Conservation (phyloP, 2,329 filamentous ascomycete species). For the Epichloe gansuensis region DNA sequence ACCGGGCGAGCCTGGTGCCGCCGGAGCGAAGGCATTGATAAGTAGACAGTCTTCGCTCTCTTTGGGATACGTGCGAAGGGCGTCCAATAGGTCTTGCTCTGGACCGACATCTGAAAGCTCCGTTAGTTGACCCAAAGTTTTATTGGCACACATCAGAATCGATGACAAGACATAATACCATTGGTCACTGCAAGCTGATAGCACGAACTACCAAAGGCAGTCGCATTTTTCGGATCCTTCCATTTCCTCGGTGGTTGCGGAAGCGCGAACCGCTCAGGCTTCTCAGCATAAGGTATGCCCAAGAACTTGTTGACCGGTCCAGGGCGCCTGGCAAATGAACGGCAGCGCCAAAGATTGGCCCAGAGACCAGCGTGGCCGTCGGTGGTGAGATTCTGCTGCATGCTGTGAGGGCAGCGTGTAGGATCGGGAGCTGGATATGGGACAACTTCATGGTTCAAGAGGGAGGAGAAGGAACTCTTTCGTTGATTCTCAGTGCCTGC, state of each 20-base stretch:
- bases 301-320: constrained; percentile 12
- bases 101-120: constrained; percentile 11
- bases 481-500: not conserved
- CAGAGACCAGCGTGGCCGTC: constrained; percentile 9
- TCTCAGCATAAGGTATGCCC: constrained; percentile 11
- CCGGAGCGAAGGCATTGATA: constrained; percentile 17
- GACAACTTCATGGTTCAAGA: constrained; percentile 1
- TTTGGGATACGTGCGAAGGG: constrained; percentile 8
- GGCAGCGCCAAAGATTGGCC: constrained; percentile 8
- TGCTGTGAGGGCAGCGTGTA: not conserved
- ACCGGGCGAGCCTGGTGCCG: not conserved
- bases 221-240: constrained; percentile 6
- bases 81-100: constrained; percentile 9
- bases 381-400: not conserved
- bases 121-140: not conserved
- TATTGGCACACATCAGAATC: too few relatives aligned
- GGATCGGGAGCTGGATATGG: not conserved
- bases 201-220: constrained; percentile 10
- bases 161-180: constrained; percentile 4
- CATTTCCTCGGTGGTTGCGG: constrained; percentile 9
- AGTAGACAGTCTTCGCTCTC: constrained; percentile 19
- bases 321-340: constrained; percentile 9
- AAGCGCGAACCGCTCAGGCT: constrained; percentile 10
- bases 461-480: not conserved
- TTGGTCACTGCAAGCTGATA: constrained; percentile 9